A percentile compares a stretch with the other conserved stretches of the same genome.
These are phyloP conservation scores for Didymella pomorum DNA, from an alignment of 2,329 filamentous ascomycete genomes.

Conservation along the genomic window DNA sequence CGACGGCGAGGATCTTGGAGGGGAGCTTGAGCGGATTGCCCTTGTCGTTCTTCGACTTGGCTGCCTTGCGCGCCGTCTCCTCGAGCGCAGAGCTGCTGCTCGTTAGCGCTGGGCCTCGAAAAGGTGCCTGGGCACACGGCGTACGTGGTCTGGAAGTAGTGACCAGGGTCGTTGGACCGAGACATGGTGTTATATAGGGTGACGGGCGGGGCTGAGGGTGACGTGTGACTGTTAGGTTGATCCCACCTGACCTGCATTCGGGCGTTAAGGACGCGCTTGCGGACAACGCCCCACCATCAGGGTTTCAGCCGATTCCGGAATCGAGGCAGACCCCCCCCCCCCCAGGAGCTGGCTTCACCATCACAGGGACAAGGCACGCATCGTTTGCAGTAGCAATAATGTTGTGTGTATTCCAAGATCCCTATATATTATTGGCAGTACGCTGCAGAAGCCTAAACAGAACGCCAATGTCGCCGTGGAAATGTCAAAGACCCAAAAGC, in stretches of 20 bases:
- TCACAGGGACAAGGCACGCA: slow-evolving; percentile 6
- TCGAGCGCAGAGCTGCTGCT: slow-evolving; percentile 57
- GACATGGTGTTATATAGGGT: slow-evolving; percentile 42
- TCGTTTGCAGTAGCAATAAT: slow-evolving; percentile 4
- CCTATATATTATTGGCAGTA: slow-evolving; percentile 23
- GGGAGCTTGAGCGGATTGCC: slow-evolving; percentile 81
- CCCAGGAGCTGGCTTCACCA: slow-evolving; percentile 4
- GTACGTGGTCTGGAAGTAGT: slow-evolving; percentile 95
- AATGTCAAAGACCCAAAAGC: slow-evolving; percentile 14
- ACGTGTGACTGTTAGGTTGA: slow-evolving; percentile 20
- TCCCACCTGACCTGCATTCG: slow-evolving; percentile 14
- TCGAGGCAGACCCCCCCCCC: not conserved
- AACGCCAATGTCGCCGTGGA: slow-evolving; percentile 20
- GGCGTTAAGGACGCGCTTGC: slow-evolving; percentile 12
- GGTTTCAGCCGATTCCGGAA: not conserved
- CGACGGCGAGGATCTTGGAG: slow-evolving; percentile 84
- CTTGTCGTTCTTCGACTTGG: slow-evolving; percentile 80
- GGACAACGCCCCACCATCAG: slow-evolving; percentile 5
- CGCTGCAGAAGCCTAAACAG: slow-evolving; percentile 16
- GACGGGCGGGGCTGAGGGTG: slow-evolving; percentile 15
- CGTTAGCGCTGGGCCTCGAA: slow-evolving; percentile 29
- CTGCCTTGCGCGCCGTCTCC: slow-evolving; percentile 68
- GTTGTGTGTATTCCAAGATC: slow-evolving; percentile 14
- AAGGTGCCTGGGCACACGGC: slow-evolving; percentile 40
- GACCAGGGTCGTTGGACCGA: slow-evolving; percentile 67